These are phyloP conservation scores for Rhodotorula sp. DNA, from an alignment of 1,284 basidiomycete genomes.

Conservation along the genomic window DNA sequence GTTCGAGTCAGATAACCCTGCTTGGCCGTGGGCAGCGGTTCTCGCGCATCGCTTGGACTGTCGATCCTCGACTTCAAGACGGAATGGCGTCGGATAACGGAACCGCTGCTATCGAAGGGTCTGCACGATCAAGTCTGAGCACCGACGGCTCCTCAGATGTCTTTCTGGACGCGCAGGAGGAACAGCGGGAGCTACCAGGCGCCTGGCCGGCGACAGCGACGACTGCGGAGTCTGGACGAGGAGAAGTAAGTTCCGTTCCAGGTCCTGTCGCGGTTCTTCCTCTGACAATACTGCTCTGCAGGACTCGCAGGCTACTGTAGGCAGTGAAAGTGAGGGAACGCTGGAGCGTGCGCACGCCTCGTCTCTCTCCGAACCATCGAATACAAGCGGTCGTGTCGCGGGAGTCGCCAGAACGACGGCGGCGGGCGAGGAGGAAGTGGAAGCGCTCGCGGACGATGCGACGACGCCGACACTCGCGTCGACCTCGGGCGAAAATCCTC, in stretches of 20 bases:
- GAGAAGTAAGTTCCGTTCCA: not conserved
- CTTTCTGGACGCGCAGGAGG: not conserved
- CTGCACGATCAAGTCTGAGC: too few species aligned
- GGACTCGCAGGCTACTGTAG: not conserved
- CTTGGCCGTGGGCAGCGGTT: too few species aligned
- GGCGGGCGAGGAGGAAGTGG: not conserved
- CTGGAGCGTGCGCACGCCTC: not conserved
- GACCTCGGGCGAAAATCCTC: constrained; percentile 1
- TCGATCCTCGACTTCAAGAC: too few species aligned
- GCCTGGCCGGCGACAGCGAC: too few species aligned
- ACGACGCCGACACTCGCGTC: not conserved
- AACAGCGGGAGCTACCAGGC: not conserved
- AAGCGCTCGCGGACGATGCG: not conserved
- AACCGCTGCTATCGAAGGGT: too few species aligned
- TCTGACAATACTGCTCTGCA: not conserved
- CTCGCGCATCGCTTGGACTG: too few species aligned
- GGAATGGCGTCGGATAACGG: too few species aligned
- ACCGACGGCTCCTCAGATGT: too few species aligned
- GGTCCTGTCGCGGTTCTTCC: not conserved
- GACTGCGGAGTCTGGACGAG: not conserved
- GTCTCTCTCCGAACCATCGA: not conserved
- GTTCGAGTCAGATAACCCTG: too few species aligned
- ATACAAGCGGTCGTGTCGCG: not conserved
- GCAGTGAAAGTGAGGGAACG: too few species aligned
- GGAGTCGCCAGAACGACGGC: not conserved